phyloP scores from a whole-genome alignment of 306 rosid genomes.

The Trifolium pratense region DNA sequence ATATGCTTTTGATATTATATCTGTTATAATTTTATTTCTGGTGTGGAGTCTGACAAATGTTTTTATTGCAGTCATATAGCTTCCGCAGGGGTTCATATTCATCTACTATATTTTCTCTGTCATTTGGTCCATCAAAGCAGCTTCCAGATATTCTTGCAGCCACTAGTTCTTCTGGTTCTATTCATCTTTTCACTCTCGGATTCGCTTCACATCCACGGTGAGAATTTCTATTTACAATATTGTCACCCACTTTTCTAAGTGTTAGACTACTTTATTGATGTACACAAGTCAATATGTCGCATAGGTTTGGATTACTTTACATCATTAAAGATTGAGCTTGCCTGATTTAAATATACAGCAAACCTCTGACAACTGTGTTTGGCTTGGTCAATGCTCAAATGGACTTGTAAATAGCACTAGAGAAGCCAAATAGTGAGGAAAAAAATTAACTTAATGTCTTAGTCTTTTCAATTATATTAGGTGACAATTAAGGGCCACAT shows the following conservation, averaged over 20 bases:
- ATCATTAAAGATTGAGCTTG: too few relatives aligned
- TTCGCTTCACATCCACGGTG: constrained; percentile 71
- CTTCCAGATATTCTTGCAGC: constrained; percentile 91
- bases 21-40: constrained; percentile 2
- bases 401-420: constrained; percentile 16
- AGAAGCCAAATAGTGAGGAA: constrained; percentile 24
- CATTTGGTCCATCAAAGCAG: constrained; percentile 80
- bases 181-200: constrained; percentile 84
- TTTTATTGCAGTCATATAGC: constrained; percentile 75
- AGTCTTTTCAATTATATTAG: constrained; percentile 13
- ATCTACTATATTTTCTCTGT: constrained; percentile 83
- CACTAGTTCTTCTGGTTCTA: constrained; percentile 90
- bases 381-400: background rate
- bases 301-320: constrained; percentile 33
- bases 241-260: background rate
- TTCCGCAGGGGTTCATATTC: constrained; percentile 94
- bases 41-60: constrained; percentile 43
- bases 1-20: constrained; percentile 23
- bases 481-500: background rate
- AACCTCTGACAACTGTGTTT: constrained; percentile 8
- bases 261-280: constrained; percentile 24
- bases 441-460: constrained; percentile 22
- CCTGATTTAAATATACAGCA: too few relatives aligned
- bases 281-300: constrained; percentile 25
- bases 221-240: constrained; percentile 41